phyloP scores from a whole-genome alignment of 1,139 yeast species.

The Lodderomyces pseudojiufengensis region DNA sequence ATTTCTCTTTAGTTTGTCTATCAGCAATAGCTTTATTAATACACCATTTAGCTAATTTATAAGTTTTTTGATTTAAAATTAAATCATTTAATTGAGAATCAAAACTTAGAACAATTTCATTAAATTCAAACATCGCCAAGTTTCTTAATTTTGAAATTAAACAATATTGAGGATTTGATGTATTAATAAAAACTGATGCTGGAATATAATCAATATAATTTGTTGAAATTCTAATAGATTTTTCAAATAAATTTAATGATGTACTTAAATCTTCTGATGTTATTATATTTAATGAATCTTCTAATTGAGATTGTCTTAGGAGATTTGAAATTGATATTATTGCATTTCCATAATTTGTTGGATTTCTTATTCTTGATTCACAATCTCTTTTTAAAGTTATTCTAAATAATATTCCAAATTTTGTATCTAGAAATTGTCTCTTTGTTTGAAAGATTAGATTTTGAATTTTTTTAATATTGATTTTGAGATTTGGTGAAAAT shows the following conservation, averaged over 20 bases:
- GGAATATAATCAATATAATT: constrained; percentile 39
- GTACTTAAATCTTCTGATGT: constrained; percentile 53
- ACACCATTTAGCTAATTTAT: constrained; percentile 68
- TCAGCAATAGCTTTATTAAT: constrained; percentile 62
- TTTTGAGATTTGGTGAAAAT: not conserved
- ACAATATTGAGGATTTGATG: constrained; percentile 26
- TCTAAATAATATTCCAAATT: constrained; percentile 46
- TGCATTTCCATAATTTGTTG: constrained; percentile 59
- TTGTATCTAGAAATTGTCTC: constrained; percentile 23
- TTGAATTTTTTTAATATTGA: not conserved
- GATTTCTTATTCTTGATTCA: constrained; percentile 54
- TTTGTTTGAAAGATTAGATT: constrained; percentile 1
- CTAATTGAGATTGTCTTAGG: constrained; percentile 58
- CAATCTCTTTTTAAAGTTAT: constrained; percentile 52
- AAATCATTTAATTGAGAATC: constrained; percentile 62
- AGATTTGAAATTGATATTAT: constrained; percentile 59
- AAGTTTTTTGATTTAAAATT: constrained; percentile 57
- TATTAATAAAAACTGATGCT: constrained; percentile 42
- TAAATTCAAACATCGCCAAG: constrained; percentile 58
- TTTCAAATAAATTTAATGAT: constrained; percentile 54
- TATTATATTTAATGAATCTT: constrained; percentile 55
- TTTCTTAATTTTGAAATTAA: constrained; percentile 57
- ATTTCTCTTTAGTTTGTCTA: constrained; percentile 22
- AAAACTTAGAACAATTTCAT: constrained; percentile 59
- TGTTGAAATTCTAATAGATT: constrained; percentile 46